Conservation (phyloP, 148 eudicot genomes). For the Fagopyrum tataricum region DNA sequence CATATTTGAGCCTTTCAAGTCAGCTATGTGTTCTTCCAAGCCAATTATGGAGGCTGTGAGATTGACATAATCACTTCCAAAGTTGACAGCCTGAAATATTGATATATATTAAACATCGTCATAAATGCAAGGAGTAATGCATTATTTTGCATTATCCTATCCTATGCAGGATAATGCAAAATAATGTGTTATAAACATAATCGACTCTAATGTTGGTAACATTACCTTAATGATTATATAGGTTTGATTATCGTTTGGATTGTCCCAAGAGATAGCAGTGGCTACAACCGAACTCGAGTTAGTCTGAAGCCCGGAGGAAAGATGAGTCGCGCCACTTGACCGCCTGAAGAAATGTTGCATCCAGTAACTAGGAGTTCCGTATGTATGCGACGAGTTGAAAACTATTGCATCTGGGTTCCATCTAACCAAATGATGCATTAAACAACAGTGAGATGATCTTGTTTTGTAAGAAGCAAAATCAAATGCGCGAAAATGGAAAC, state of each 20-base stretch:
- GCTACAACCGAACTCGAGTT: conserved; percentile 46
- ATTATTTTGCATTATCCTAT: too few relatives aligned
- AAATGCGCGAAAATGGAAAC: not conserved
- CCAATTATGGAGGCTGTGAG: conserved; percentile 45
- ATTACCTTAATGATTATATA: conserved; percentile 75
- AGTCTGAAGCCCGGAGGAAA: conserved; percentile 39
- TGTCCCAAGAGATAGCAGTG: conserved; percentile 70
- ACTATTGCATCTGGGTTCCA: conserved; percentile 94
- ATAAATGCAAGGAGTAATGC: too few relatives aligned
- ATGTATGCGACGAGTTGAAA: conserved; percentile 55
- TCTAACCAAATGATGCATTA: conserved; percentile 21
- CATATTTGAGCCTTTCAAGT: conserved; percentile 36
- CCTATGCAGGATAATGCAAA: too few relatives aligned
- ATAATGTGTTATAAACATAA: not conserved
- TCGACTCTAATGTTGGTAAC: not conserved
- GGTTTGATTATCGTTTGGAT: conserved; percentile 25
- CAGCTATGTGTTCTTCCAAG: conserved; percentile 22
- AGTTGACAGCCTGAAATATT: conserved; percentile 61
- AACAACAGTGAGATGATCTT: not conserved
- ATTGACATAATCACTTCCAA: conserved; percentile 42
- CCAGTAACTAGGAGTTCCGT: conserved; percentile 97
- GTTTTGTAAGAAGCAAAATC: not conserved
- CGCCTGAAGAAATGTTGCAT: conserved; percentile 72
- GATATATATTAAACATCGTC: too few relatives aligned
- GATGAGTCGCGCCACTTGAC: conserved; percentile 75